Percentiles rank a stretch among this genome's conserved stretches.
Conservation (phyloP, 139 green algal genomes). For the Mychonastes homosphaera region DNA sequence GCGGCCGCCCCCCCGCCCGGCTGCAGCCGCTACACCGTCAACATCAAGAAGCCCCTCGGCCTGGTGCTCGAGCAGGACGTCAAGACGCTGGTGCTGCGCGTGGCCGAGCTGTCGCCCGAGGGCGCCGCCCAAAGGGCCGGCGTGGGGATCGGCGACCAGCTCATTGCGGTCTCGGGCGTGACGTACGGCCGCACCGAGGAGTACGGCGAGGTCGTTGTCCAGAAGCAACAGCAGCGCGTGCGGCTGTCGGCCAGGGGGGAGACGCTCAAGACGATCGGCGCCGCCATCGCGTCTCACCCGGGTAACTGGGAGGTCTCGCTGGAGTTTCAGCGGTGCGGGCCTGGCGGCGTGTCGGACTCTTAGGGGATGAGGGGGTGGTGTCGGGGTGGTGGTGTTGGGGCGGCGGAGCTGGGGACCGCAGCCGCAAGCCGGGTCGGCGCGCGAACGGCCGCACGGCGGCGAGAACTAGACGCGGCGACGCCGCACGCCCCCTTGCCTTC, state of each 20-base stretch:
- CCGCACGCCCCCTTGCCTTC: too few species aligned
- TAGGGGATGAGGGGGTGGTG: too few species aligned
- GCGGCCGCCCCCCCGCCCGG: conserved; percentile 15
- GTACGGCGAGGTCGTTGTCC: conserved; percentile 26
- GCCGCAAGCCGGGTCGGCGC: too few species aligned
- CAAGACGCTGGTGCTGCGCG: conserved; percentile 30
- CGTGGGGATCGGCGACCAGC: conserved; percentile 27
- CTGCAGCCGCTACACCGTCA: conserved; percentile 28
- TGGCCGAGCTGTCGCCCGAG: not conserved
- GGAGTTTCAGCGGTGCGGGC: conserved; percentile 31
- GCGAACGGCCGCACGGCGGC: too few species aligned
- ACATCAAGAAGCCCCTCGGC: conserved; percentile 31
- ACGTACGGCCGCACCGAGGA: conserved; percentile 27
- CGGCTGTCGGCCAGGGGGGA: conserved; percentile 9
- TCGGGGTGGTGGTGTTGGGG: too few species aligned
- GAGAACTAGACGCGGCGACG: too few species aligned
- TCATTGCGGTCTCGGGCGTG: conserved; percentile 32
- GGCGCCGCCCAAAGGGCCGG: too few species aligned
- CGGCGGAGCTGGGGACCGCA: too few species aligned
- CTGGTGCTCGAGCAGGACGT: conserved; percentile 35
- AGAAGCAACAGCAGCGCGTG: conserved; percentile 30
- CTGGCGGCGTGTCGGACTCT: not conserved
- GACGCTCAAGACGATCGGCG: conserved; percentile 34
- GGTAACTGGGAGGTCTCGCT: conserved; percentile 31
- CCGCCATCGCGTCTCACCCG: conserved; percentile 34